Percentiles rank a stretch among this genome's conserved stretches.
Conservation (phyloP, 2,329 filamentous ascomycete genomes). For the Pyricularia sp. region DNA sequence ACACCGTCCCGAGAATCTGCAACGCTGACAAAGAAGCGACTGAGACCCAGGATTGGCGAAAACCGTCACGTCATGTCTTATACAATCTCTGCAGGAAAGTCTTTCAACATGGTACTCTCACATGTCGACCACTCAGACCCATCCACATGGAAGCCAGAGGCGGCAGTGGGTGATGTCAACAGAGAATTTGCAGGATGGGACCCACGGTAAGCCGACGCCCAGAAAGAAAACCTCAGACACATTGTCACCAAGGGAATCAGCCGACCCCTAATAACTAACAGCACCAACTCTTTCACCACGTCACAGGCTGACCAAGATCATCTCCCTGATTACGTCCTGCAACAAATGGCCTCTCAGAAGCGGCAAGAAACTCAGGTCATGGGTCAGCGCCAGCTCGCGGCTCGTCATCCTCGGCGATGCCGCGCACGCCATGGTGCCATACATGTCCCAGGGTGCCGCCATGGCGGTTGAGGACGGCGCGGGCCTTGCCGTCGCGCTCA, state of each 20-base stretch:
- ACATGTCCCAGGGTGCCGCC: constrained; percentile 35
- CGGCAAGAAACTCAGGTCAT: constrained; percentile 21
- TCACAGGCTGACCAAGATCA: constrained; percentile 22
- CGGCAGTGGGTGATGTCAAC: constrained; percentile 22
- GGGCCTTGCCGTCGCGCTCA: constrained; percentile 29
- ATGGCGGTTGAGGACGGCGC: constrained; percentile 41
- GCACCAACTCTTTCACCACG: not conserved
- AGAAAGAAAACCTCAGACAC: not conserved
- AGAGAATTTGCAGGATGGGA: constrained; percentile 23
- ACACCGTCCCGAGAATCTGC: not conserved
- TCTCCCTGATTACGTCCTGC: constrained; percentile 20
- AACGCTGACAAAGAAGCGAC: not conserved
- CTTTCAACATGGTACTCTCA: constrained; percentile 36
- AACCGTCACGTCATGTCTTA: constrained; percentile 35
- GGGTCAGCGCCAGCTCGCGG: constrained; percentile 27
- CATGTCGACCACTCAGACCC: constrained; percentile 27
- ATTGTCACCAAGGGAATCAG: no score
- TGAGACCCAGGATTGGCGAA: constrained; percentile 25
- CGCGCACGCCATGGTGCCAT: constrained; percentile 39
- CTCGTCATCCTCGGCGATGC: constrained; percentile 38
- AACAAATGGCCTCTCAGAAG: not conserved
- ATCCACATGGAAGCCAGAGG: constrained; percentile 16
- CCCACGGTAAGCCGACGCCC: constrained; percentile 14
- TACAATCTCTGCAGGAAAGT: constrained; percentile 27
- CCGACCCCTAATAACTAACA: not conserved